Conservation (phyloP, 176 grass and related monocot genomes). For the Hordeum marinum region DNA sequence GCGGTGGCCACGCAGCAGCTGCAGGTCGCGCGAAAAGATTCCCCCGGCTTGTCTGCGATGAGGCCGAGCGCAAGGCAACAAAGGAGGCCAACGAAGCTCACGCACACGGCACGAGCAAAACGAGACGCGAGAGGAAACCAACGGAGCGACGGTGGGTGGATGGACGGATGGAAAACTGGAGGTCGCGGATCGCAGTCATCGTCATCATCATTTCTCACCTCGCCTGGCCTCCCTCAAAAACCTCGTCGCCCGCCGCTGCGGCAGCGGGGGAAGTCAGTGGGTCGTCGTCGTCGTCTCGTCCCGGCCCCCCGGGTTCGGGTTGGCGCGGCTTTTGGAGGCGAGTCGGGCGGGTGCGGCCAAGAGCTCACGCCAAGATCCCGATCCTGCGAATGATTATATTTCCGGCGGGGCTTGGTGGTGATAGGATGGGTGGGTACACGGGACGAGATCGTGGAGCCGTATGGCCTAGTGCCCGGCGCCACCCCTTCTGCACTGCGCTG, state of each 20-base stretch:
- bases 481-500: neutral
- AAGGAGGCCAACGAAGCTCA: neutral
- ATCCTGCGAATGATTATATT: slow-evolving; percentile 26
- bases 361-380: slow-evolving; percentile 37
- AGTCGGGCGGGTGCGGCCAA: neutral
- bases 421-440: neutral
- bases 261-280: too few relatives aligned
- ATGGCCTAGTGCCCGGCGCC: neutral
- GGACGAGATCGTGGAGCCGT: neutral
- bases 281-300: neutral
- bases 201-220: neutral
- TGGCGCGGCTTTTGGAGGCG: slow-evolving; percentile 32
- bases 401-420: neutral
- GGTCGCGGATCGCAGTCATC: neutral
- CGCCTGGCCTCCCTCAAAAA: slow-evolving; percentile 28
- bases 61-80: slow-evolving; percentile 33
- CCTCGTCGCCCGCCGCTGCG: neutral
- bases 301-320: neutral
- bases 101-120: slow-evolving; percentile 18
- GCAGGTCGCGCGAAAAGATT: neutral
- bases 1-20: too few relatives aligned
- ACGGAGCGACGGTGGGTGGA: too few relatives aligned
- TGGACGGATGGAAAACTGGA: neutral
- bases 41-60: neutral
- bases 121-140: slow-evolving; percentile 1